Conservation (phyloP, 257 asterid genomes). For the Ophiorrhiza pumila region DNA sequence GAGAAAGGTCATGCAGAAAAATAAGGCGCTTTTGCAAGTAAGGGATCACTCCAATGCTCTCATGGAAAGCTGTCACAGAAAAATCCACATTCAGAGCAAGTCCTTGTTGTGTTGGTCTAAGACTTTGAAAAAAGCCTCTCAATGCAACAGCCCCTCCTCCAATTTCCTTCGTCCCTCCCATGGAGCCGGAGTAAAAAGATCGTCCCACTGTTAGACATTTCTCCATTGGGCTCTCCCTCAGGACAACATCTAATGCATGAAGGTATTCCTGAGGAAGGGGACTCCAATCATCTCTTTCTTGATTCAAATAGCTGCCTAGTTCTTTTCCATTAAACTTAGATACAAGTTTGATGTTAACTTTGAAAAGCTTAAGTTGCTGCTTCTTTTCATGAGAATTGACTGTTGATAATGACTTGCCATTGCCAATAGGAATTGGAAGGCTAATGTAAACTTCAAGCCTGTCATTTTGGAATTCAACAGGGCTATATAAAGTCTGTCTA, state of each 20-base stretch:
- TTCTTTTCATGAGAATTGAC: conserved; percentile 17
- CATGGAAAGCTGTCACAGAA: conserved; percentile 92
- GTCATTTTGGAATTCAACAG: conserved; percentile 64
- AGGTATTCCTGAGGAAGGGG: conserved; percentile 93
- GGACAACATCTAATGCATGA: conserved; percentile 85
- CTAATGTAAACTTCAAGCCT: conserved; percentile 61
- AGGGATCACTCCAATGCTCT: conserved; percentile 80
- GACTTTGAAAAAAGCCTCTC: conserved; percentile 90
- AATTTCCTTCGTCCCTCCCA: conserved; percentile 74
- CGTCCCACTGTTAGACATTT: conserved; percentile 62
- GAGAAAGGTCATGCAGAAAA: conserved; percentile 53
- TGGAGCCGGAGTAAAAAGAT: conserved; percentile 62
- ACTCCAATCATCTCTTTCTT: conserved; percentile 37
- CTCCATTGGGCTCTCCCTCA: conserved; percentile 64
- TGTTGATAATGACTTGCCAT: conserved; percentile 16
- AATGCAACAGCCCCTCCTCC: conserved; percentile 90
- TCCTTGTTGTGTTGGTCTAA: conserved; percentile 92
- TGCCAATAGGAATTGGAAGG: conserved; percentile 47
- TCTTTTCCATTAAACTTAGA: conserved; percentile 73
- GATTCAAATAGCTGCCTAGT: conserved; percentile 42
- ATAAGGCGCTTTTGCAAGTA: conserved; percentile 67
- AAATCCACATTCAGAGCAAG: conserved; percentile 87
- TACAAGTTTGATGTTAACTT: conserved; percentile 71
- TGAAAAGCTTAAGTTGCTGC: conserved; percentile 48
- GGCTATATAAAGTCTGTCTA: conserved; percentile 67